Conservation (phyloP, 805 yeast species). For the Candida insectorum region DNA sequence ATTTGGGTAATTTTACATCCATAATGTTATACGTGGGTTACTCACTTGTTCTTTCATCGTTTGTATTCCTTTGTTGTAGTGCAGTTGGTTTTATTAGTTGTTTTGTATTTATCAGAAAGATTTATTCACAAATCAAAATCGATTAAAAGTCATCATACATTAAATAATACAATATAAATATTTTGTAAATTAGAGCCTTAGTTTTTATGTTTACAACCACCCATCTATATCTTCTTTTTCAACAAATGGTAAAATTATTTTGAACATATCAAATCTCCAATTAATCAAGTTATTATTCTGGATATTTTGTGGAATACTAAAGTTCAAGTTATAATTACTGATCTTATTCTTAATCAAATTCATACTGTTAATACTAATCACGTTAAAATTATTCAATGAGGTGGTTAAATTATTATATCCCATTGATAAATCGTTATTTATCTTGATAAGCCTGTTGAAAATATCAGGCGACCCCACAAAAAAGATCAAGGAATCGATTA, state of each 20-base stretch:
- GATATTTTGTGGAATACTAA: conserved; percentile 10
- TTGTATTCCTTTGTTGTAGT: conserved; percentile 82
- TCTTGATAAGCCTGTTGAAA: conserved; percentile 26
- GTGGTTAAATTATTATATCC: conserved; percentile 25
- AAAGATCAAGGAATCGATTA: conserved; percentile 23
- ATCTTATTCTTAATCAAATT: conserved; percentile 23
- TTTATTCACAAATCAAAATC: conserved; percentile 82
- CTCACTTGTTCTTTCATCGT: conserved; percentile 63
- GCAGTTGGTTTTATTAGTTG: conserved; percentile 79
- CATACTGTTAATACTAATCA: conserved; percentile 18
- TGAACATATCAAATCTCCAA: conserved; percentile 20
- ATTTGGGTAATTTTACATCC: conserved; percentile 70
- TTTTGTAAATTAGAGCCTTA: too few species aligned
- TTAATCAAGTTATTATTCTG: background rate
- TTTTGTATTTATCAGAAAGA: conserved; percentile 69
- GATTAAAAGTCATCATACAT: conserved; percentile 38
- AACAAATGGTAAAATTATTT: conserved; percentile 22
- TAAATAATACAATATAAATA: conserved; percentile 1
- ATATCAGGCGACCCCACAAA: conserved; percentile 21
- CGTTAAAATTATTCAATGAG: conserved; percentile 6
- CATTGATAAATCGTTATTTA: conserved; percentile 34
- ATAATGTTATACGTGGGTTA: conserved; percentile 80
- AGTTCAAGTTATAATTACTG: conserved; percentile 23
- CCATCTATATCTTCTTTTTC: conserved; percentile 33
- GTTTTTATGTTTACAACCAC: too few species aligned